Evolutionary conservation across 148 eudicot species (phyloP), one percentile per base, ranked within the genome.

Genomic region (Vaccinium darrowii): DNA sequence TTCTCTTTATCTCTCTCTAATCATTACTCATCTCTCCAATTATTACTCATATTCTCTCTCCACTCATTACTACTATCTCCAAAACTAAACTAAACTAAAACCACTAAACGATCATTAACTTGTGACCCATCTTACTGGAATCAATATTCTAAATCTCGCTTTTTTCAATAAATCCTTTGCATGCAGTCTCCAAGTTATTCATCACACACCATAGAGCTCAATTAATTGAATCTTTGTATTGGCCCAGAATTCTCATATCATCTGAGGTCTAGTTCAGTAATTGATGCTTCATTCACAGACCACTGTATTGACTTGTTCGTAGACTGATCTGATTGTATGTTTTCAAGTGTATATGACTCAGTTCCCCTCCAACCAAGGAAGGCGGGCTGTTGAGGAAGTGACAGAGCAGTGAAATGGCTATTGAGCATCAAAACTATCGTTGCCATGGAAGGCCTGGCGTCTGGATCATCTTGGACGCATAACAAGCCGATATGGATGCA

Each of bases 401-500:
- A 78, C 1, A 89, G 73, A 7, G 82, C 71, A 4, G 78, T 25
- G 0, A 87, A 89, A 43, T 57, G 14, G 60, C 82, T 90, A 13
- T 82, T 86, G 13, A 92, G 82, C 86, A 86, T 87, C 39, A 80
- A 72, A 5, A 86, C 78, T 0, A 88, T 63, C 1, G 82, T 80
- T 2, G 89, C 87, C 90, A 91, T 88, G 5, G 89, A 81, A 30
- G 94, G 94, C 51, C 93, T 88, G 4, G 60, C 83, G 0, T 84
- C 69, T 0, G 81, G 79, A 4, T 88, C 78, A 27, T 88, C 90
- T 85, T 89, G 91, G 53, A 89, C 85, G 30, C 91, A 90, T 36
- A 90, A 53, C 52, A 90, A 82, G 1, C 80, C 87, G 16, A 90
- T 72, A 23, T 90, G 88, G 1, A 88, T 82, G 54, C 88, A 90